Percentiles rank a stretch among this genome's conserved stretches.
Conservation (phyloP, 257 asterid genomes). For the Primulina eburnea region DNA sequence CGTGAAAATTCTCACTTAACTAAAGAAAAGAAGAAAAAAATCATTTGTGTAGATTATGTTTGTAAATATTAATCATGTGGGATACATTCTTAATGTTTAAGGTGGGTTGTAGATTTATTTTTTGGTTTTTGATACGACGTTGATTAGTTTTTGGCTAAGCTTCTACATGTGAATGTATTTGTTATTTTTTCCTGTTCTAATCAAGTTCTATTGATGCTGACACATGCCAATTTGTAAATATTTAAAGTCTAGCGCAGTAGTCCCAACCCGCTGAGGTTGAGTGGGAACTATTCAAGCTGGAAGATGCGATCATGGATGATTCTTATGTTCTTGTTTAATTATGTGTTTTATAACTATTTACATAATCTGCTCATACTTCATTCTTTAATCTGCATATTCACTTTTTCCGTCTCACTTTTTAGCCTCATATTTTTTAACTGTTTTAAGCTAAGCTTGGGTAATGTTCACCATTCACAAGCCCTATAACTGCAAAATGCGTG, state of each 20-base stretch:
- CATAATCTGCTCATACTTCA: not conserved
- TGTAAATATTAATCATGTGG: not conserved
- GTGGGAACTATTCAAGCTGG: not conserved
- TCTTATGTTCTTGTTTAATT: no score
- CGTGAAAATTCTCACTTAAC: not conserved
- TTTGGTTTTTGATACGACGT: not conserved
- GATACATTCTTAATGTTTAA: not conserved
- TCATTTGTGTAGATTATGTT: not conserved
- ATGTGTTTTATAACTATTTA: no score
- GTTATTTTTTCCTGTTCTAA: not conserved
- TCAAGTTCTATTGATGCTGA: not conserved
- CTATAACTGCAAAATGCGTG: not conserved
- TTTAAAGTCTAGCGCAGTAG: not conserved
- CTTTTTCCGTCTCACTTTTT: not conserved
- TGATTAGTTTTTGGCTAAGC: not conserved
- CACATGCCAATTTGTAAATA: not conserved
- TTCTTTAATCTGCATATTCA: conserved; percentile 4
- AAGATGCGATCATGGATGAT: conserved; percentile 4
- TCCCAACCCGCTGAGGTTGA: not conserved
- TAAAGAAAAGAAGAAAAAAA: no score
- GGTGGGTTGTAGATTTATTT: not conserved
- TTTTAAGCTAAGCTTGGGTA: not conserved
- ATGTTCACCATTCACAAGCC: not conserved
- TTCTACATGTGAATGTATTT: not conserved
- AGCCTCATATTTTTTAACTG: not conserved